Conservation (phyloP, 768 basidiomycete genomes). For the Suillus subluteus region DNA sequence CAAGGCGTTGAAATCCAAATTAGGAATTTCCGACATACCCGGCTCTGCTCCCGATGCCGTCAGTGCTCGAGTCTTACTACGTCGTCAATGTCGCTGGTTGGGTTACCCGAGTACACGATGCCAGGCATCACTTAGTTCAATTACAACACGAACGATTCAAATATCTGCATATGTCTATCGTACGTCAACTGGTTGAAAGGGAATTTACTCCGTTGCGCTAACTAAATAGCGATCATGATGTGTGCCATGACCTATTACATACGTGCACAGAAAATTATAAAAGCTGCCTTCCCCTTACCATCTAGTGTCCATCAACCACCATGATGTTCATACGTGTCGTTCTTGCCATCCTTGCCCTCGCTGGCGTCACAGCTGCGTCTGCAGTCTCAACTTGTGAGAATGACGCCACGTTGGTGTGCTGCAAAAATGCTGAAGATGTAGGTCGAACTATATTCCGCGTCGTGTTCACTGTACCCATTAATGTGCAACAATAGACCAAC, state of each 20-base stretch:
- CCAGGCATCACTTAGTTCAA: background rate
- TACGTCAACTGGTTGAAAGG: background rate
- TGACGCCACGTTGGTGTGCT: background rate
- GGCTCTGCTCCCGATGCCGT: background rate
- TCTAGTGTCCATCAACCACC: background rate
- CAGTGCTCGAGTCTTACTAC: background rate
- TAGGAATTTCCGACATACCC: too few species aligned
- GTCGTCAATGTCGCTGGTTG: background rate
- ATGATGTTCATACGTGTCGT: background rate
- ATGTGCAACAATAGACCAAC: background rate
- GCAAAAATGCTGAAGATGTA: background rate
- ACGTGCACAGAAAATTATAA: background rate
- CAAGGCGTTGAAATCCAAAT: too few species aligned
- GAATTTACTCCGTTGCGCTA: background rate
- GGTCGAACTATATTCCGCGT: background rate
- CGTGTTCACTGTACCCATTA: background rate
- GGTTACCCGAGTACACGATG: background rate
- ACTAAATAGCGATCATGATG: background rate
- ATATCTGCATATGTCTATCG: background rate
- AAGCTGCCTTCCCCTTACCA: background rate
- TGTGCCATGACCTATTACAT: background rate
- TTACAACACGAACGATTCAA: background rate
- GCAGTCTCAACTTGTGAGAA: background rate
- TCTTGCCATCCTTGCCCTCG: background rate
- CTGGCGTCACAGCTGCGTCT: background rate